Base-by-base conservation (phyloP, 2,329 filamentous ascomycete species). In the Fusarium hainanense region DNA sequence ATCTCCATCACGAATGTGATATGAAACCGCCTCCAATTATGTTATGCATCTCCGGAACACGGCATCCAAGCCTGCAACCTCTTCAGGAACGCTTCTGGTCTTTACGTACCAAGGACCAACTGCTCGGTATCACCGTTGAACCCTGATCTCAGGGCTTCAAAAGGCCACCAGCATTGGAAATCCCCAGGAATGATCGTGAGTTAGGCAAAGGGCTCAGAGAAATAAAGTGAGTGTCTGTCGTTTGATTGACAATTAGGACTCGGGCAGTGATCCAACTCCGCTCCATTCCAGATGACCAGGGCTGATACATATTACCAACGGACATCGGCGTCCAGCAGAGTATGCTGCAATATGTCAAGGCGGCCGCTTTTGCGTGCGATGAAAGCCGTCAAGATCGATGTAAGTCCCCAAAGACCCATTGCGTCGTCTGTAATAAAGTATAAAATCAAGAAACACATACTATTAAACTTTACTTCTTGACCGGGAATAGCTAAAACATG, bases 231-330 rank as follows among this genome's bases (percentile, higher is more conserved):
- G 34, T 12, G 7, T 6, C 14, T 12, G 6, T 6, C 18, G 5
- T 18, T 30, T 46, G n/a, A 16, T 16, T 7, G 6, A n/a, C 16
- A 11, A 2, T 25, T 28, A 20, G 12, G 37, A n/a, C n/a, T 30
- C 13, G 23, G 30, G n/a, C 32, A n/a, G 14, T 34, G 14, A 40
- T 7, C 14, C 20, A 27, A 55, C n/a, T 23, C 54, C 23, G 43
- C n/a, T n/a, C 16, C 63, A 66, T 66, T 66, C 55, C 62, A 37
- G n/a, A 23, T 4, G 4, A 5, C 5, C 21, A 23, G 21, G 21
- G 7, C 32, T 14, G 6, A 16, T 9, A 2, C 7, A 34, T 13
- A 12, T 16, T 7, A 62, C 11, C n/a, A 47, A 46, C 50, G 47
- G 9, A 47, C 32, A 4, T 23, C 23, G 21, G 8, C 18, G 9